phyloP scores from a whole-genome alignment of 2,329 filamentous ascomycete genomes.

The Diplodia corticola region DNA sequence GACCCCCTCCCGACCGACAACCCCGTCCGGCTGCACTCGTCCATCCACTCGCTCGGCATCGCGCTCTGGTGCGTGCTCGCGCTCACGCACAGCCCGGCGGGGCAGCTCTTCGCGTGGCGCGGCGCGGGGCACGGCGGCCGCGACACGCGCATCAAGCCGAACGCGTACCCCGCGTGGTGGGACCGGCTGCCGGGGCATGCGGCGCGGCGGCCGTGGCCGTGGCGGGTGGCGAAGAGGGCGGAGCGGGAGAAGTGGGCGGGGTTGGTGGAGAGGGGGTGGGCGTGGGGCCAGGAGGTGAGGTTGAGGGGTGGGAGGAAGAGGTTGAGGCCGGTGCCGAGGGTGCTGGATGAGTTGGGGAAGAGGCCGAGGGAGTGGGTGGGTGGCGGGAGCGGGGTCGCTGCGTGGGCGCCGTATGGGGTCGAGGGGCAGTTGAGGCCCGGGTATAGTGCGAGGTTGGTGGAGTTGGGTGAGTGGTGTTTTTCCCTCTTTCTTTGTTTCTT shows the following conservation, averaged over 20 bases:
- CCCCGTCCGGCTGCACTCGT: background rate
- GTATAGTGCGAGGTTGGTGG: background rate
- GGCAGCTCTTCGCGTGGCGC: background rate
- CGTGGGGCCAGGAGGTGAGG: background rate
- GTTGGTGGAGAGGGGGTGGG: background rate
- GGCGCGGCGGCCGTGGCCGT: background rate
- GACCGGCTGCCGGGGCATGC: background rate
- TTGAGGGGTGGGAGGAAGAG: background rate
- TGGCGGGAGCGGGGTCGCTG: no score
- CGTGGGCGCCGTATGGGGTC: background rate
- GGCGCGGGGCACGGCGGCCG: background rate
- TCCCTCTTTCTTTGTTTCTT: no score
- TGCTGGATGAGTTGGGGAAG: background rate
- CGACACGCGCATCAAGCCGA: background rate
- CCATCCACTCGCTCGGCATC: background rate
- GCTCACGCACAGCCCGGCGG: background rate
- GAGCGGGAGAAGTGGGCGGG: background rate
- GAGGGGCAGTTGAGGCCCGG: background rate
- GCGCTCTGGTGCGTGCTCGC: background rate
- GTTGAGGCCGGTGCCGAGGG: background rate
- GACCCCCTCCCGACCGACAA: background rate
- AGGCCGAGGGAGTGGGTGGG: background rate
- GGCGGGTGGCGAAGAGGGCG: background rate
- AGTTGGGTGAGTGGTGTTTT: slow-evolving; percentile 8
- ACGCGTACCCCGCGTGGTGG: background rate